Conservation (phyloP, 2,329 filamentous ascomycete genomes). For the Botrytis paeoniae region DNA sequence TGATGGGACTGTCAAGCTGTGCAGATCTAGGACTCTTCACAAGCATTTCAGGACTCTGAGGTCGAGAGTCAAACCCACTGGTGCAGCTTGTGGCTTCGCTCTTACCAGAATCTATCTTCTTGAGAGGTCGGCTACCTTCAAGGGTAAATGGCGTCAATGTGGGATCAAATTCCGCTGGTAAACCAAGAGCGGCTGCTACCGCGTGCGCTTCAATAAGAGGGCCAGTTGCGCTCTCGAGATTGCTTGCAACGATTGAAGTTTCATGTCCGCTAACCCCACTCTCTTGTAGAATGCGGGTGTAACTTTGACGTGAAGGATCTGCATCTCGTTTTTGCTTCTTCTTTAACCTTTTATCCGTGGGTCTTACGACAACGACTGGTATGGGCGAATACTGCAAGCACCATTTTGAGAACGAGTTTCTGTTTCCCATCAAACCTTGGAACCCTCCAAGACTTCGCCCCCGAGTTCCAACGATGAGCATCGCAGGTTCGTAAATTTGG, state of each 20-base stretch:
- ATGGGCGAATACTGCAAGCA: slow-evolving; percentile 72
- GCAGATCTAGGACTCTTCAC: slow-evolving; percentile 45
- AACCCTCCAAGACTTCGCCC: slow-evolving; percentile 67
- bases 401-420: slow-evolving; percentile 65
- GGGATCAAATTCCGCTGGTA: slow-evolving; percentile 61
- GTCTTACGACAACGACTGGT: slow-evolving; percentile 70
- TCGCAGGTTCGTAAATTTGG: slow-evolving; percentile 69
- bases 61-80: slow-evolving; percentile 37
- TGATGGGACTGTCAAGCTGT: slow-evolving; percentile 30
- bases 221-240: slow-evolving; percentile 33
- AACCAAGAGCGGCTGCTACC: slow-evolving; percentile 60
- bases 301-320: slow-evolving; percentile 60
- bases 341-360: slow-evolving; percentile 66
- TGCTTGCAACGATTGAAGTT: slow-evolving; percentile 30
- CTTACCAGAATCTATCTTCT: slow-evolving; percentile 32
- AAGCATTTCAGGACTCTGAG: slow-evolving; percentile 40
- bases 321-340: slow-evolving; percentile 67
- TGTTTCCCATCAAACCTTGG: slow-evolving; percentile 63
- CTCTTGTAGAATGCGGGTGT: slow-evolving; percentile 63
- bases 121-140: slow-evolving; percentile 25
- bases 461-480: slow-evolving; percentile 68
- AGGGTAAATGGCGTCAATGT: slow-evolving; percentile 56
- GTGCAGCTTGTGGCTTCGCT: slow-evolving; percentile 30
- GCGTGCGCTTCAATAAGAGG: slow-evolving; percentile 62
- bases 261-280: slow-evolving; percentile 43